A percentile compares a stretch with the other conserved stretches of the same genome.
Conservation (phyloP, 768 basidiomycete genomes). For the Clathrus columnatus region DNA sequence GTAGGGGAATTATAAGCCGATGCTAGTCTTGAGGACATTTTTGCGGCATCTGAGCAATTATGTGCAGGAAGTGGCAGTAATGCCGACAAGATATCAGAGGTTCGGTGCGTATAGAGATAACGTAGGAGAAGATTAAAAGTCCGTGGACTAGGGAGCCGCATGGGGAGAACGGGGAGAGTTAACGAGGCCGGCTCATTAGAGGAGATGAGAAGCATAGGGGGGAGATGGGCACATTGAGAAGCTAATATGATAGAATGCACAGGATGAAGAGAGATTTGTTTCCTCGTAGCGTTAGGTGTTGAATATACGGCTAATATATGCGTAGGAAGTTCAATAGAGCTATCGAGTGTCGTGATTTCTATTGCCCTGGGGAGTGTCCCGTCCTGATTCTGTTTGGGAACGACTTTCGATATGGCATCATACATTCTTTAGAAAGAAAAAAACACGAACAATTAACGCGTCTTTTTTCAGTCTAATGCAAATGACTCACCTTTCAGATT, state of each 20-base stretch:
- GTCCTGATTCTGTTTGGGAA: not conserved
- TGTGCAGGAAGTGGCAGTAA: conserved; percentile 43
- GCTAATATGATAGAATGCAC: conserved; percentile 64
- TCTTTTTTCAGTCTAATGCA: not conserved
- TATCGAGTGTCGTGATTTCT: conserved; percentile 11
- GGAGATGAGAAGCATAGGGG: conserved; percentile 15
- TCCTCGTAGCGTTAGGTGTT: conserved; percentile 30
- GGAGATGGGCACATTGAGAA: conserved; percentile 56
- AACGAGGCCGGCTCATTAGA: conserved; percentile 15
- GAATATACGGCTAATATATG: conserved; percentile 46
- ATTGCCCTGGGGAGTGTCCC: not conserved
- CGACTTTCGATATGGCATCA: not conserved
- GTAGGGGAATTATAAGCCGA: not conserved
- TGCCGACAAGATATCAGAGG: conserved; percentile 44
- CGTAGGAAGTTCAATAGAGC: conserved; percentile 23
- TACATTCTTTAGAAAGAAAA: not conserved
- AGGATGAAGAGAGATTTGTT: conserved; percentile 44
- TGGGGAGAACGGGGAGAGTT: conserved; percentile 54
- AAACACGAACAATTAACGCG: no score
- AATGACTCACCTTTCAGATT: conserved; percentile 34
- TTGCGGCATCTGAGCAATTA: not conserved
- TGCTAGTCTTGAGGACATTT: not conserved
- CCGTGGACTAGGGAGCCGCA: conserved; percentile 61
- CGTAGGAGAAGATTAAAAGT: conserved; percentile 57
- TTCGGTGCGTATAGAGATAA: conserved; percentile 62